Evolutionary conservation across 179 eudicot species (phyloP).

Genomic region (Silene vulgaris): DNA sequence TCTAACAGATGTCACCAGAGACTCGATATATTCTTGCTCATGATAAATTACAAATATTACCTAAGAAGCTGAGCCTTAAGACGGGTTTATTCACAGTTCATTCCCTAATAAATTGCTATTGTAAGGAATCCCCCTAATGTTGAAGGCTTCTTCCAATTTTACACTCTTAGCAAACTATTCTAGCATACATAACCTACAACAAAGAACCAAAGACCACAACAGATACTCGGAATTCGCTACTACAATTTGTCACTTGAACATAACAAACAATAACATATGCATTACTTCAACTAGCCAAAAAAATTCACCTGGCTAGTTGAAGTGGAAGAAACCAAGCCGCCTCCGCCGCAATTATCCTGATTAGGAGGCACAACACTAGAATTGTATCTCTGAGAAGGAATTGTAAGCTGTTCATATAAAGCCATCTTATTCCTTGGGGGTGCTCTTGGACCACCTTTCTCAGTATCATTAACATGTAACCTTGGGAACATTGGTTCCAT

Average conservation of each 20-base stretch:
- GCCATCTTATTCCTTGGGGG: slow-evolving; percentile 97
- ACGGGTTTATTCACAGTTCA: too few species aligned
- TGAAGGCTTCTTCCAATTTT: slow-evolving; percentile 4
- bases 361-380: slow-evolving; percentile 26
- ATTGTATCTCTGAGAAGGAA: slow-evolving; percentile 65
- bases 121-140: too few species aligned
- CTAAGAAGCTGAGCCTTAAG: too few species aligned
- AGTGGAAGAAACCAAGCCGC: slow-evolving; percentile 33
- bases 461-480: slow-evolving; percentile 79
- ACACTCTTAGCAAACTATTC: slow-evolving; percentile 1
- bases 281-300: not conserved
- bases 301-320: slow-evolving; percentile 43
- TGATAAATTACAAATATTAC: too few species aligned
- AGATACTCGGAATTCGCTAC: slow-evolving; percentile 1
- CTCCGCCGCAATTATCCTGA: slow-evolving; percentile 18
- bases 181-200: not conserved
- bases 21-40: too few species aligned
- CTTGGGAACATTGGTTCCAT: slow-evolving; percentile 84
- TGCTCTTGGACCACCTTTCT: slow-evolving; percentile 89
- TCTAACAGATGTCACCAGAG: too few species aligned
- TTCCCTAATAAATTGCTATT: too few species aligned
- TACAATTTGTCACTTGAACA: not conserved
- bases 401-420: slow-evolving; percentile 75
- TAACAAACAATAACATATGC: not conserved
- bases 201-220: not conserved